Evolutionary conservation across 257 asterid species (phyloP), one percentile per base, ranked within the genome.

Genomic region (Oldenlandia corymbosa): DNA sequence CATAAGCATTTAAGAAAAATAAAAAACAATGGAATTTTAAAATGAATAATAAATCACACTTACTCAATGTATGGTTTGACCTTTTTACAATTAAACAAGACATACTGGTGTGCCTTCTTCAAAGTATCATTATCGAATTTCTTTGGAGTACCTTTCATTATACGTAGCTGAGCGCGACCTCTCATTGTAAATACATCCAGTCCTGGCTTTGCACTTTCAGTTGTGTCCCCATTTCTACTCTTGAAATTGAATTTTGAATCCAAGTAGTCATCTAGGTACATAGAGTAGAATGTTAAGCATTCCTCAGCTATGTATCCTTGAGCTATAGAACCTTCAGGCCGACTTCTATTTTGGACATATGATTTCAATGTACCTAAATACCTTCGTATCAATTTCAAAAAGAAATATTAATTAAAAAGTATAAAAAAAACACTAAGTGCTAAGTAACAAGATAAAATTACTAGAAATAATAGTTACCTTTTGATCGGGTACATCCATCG

Each of bases 31-130:
- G 7, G 14, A 42, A 2, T 42, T 42, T 1, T 1, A 4, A 10
- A 42, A 42, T 42, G 18, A 5, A 41, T 5, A 10, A 5, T 4
- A 41, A 41, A 37, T 2, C 2, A 42, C 16, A 59, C 34, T 59
- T 39, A 59, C 64, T 39, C 34, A 16, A 62, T 28, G 18, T 45
- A 62, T 14, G 67, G 45, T 28, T 28, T 18, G 0, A 31, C 17
- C 1, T 0, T 11, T 0, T 46, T n/a, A 62, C 57, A 46, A 46
- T 46, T 62, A 17, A 62, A 62, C 10, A 62, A 11, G 4, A 62
- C 67, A 60, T 60, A 60, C n/a, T 43, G 32, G 42, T 60, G 53
- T 41, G 52, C 65, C 26, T 28, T 62, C 5, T n/a, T 28, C 9
- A 62, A 14, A 4, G 17, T 32, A 0, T 31, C 32, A 10, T 5